Evolutionary conservation across 2,329 filamentous ascomycete species (phyloP).

Genomic region (Xylogone sp.): DNA sequence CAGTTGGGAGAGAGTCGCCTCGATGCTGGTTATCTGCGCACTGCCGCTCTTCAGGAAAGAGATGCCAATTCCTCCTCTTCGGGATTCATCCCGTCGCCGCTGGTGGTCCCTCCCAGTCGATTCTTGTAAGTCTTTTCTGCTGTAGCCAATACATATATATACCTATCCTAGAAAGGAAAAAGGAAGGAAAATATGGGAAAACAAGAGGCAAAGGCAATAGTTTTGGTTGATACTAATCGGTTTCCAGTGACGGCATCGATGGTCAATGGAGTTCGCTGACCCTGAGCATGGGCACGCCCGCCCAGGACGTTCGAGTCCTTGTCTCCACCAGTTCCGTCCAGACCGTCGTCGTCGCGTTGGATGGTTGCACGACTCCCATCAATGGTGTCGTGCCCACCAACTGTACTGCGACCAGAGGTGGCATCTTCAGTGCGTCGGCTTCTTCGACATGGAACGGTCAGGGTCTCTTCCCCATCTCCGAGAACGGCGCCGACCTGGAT

Average conservation of each 20-base stretch:
- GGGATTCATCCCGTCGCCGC: constrained; percentile 7
- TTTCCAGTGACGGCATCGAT: constrained; percentile 33
- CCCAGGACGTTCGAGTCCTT: constrained; percentile 31
- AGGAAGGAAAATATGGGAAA: too few species aligned
- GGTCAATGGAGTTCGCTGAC: constrained; percentile 36
- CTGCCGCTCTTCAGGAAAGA: too few species aligned
- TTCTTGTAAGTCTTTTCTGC: constrained; percentile 29
- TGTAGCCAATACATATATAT: not conserved
- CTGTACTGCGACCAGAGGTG: constrained; percentile 32
- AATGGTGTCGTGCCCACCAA: constrained; percentile 28
- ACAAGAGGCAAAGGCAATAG: too few species aligned
- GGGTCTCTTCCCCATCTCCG: constrained; percentile 31
- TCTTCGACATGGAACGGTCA: constrained; percentile 31
- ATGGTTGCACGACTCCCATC: constrained; percentile 27
- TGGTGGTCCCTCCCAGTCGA: constrained; percentile 32
- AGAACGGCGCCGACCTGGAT: constrained; percentile 31
- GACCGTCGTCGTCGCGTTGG: constrained; percentile 29
- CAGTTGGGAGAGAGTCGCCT: not conserved
- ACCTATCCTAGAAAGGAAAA: not conserved
- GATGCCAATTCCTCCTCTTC: not conserved
- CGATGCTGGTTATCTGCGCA: not conserved
- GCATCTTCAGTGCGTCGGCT: constrained; percentile 28
- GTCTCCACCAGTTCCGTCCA: constrained; percentile 34
- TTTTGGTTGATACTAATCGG: too few species aligned
- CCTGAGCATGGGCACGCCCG: constrained; percentile 30